Evolutionary conservation across 192 early-diverging fungal species (phyloP).

Genomic region (Allomyces javanicus): DNA sequence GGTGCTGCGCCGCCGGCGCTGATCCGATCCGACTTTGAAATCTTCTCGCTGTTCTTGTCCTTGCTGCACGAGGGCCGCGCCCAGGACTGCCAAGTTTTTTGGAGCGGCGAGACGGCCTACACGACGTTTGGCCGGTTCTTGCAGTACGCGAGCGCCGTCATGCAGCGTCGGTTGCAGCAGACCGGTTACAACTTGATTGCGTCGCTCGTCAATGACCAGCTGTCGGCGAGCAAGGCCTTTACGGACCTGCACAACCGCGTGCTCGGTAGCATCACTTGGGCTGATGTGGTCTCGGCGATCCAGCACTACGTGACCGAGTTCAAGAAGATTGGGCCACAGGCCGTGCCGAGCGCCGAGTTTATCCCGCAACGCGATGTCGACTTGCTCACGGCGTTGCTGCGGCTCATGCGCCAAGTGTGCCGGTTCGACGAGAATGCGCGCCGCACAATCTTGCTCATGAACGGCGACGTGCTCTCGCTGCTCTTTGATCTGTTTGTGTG

Average conservation of each 20-base stretch:
- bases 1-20: neutral
- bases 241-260: neutral
- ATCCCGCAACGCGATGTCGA: neutral
- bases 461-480: neutral
- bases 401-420: neutral
- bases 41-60: neutral
- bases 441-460: neutral
- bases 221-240: neutral
- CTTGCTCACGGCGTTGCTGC: neutral
- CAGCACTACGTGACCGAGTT: neutral
- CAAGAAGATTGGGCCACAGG: neutral
- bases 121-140: neutral
- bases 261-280: neutral
- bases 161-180: neutral
- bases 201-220: neutral
- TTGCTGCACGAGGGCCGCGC: neutral
- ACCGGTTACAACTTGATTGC: neutral
- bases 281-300: neutral
- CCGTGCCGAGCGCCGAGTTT: neutral
- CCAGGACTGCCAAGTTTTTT: neutral
- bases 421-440: neutral
- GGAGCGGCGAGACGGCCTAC: neutral
- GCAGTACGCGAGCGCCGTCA: neutral
- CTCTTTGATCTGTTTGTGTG: neutral
- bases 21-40: neutral